Conservation (phyloP, 2,329 filamentous ascomycete species). For the Dothiorella sarmentorum region DNA sequence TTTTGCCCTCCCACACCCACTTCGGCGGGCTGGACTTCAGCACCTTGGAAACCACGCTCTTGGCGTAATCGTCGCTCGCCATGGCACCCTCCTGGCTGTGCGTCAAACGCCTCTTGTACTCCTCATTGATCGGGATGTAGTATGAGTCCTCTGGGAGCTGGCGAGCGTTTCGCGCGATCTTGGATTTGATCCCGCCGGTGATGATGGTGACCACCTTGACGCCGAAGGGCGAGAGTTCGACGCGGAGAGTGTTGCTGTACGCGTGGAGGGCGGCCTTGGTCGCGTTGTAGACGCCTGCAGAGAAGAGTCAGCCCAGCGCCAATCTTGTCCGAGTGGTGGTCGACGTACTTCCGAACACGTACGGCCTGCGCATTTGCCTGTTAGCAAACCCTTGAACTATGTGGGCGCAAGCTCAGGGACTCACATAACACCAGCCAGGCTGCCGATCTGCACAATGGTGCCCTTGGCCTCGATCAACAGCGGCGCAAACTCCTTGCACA, state of each 20-base stretch:
- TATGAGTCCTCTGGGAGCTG: constrained; percentile 47
- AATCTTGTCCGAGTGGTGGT: constrained; percentile 55
- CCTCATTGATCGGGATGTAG: constrained; percentile 50
- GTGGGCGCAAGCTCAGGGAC: not conserved
- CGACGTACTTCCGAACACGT: constrained; percentile 46
- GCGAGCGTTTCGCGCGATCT: constrained; percentile 54
- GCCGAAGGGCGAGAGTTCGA: constrained; percentile 53
- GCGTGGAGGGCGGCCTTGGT: constrained; percentile 27
- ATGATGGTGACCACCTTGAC: constrained; percentile 49
- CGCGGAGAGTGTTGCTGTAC: constrained; percentile 34
- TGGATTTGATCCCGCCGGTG: constrained; percentile 59
- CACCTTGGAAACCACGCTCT: constrained; percentile 53
- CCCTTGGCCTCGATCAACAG: constrained; percentile 48
- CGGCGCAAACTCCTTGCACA: constrained; percentile 56
- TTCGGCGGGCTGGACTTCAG: constrained; percentile 34
- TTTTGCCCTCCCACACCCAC: constrained; percentile 31
- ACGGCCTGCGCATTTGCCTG: constrained; percentile 24
- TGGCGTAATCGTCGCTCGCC: constrained; percentile 52
- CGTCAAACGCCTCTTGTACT: constrained; percentile 50
- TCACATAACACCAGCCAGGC: constrained; percentile 42
- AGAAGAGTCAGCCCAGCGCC: constrained; percentile 55
- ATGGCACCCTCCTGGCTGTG: constrained; percentile 55
- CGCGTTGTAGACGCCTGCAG: constrained; percentile 29
- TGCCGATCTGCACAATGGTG: constrained; percentile 47
- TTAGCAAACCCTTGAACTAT: not conserved